Evolutionary conservation across 495 filamentous ascomycete species (phyloP).

Genomic region (Hyaloscypha finlandica): DNA sequence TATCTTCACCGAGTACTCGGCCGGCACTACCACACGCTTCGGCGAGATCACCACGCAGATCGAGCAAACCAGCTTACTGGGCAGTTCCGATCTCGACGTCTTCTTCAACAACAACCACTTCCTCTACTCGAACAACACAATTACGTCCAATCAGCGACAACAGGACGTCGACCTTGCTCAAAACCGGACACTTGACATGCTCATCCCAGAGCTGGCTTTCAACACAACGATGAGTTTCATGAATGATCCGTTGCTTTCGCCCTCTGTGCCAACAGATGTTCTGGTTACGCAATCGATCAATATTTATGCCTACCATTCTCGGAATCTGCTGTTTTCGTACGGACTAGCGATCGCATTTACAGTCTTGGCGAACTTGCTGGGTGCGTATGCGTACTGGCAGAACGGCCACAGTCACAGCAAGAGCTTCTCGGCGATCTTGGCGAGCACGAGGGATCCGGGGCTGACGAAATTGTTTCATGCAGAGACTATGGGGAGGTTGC

Average conservation of each 20-base stretch:
- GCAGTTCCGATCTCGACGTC: constrained; percentile 28
- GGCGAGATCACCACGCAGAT: constrained; percentile 23
- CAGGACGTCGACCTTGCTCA: constrained; percentile 29
- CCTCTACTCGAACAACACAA: background rate
- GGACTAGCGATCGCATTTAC: constrained; percentile 43
- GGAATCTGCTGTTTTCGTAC: constrained; percentile 42
- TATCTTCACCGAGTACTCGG: constrained; percentile 15
- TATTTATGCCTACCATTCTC: constrained; percentile 30
- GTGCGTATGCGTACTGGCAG: constrained; percentile 13
- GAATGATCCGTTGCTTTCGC: constrained; percentile 1
- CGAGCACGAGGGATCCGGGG: constrained; percentile 8
- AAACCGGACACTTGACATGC: constrained; percentile 23
- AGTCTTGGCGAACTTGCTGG: constrained; percentile 30
- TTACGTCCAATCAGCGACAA: constrained; percentile 17
- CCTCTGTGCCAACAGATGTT: constrained; percentile 7
- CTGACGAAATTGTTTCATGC: constrained; percentile 6
- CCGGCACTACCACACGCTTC: background rate
- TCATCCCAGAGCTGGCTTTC: constrained; percentile 31
- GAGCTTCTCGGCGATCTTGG: constrained; percentile 23
- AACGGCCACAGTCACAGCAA: constrained; percentile 20
- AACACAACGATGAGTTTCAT: constrained; percentile 34
- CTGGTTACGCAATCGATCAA: constrained; percentile 5
- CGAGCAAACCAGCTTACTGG: constrained; percentile 24
- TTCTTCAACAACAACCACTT: constrained; percentile 28
- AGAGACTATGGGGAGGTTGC: background rate